Evolutionary conservation across 2,329 filamentous ascomycete genomes (phyloP).

Genomic region (Colletotrichum simmondsii): DNA sequence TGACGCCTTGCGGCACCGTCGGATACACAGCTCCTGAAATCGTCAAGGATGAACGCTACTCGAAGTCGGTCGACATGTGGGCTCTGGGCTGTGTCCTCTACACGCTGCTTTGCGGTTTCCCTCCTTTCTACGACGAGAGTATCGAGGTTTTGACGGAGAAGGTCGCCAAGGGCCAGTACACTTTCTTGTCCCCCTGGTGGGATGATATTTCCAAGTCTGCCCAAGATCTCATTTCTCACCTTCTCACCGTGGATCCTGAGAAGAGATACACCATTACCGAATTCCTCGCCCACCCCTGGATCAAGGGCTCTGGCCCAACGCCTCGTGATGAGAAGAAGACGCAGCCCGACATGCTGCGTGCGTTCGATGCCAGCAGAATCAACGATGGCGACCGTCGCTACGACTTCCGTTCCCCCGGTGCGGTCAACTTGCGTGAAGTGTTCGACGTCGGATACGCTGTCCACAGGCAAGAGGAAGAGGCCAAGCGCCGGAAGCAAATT

Average conservation of each 20-base stretch:
- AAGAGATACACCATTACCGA: constrained; percentile 94
- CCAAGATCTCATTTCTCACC: constrained; percentile 92
- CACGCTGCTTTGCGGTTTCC: constrained; percentile 96
- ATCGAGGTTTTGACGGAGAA: constrained; percentile 98
- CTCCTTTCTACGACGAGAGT: constrained; percentile 98
- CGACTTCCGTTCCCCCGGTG: constrained; percentile 95
- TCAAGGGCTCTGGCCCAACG: constrained; percentile 72
- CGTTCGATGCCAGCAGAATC: constrained; percentile 67
- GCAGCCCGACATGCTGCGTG: constrained; percentile 59
- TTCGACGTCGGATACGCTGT: constrained; percentile 99
- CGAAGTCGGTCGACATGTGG: constrained; percentile 99
- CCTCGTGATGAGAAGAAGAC: constrained; percentile 68
- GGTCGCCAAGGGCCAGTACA: constrained; percentile 95
- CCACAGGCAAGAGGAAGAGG: constrained; percentile 95
- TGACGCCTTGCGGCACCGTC: constrained; percentile 99
- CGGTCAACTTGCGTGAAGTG: constrained; percentile 94
- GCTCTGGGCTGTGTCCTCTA: constrained; percentile 96
- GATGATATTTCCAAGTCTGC: constrained; percentile 97
- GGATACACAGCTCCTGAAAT: constrained; percentile 99
- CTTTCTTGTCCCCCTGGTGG: constrained; percentile 99
- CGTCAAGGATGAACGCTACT: constrained; percentile 98
- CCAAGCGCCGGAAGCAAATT: constrained; percentile 88
- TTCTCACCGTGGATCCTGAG: constrained; percentile 93
- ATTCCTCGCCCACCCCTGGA: constrained; percentile 96
- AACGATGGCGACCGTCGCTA: constrained; percentile 74